Percentiles rank a stretch among this genome's conserved stretches.
Conservation (phyloP, 2,329 filamentous ascomycete species). For the Biscogniauxia sp. region DNA sequence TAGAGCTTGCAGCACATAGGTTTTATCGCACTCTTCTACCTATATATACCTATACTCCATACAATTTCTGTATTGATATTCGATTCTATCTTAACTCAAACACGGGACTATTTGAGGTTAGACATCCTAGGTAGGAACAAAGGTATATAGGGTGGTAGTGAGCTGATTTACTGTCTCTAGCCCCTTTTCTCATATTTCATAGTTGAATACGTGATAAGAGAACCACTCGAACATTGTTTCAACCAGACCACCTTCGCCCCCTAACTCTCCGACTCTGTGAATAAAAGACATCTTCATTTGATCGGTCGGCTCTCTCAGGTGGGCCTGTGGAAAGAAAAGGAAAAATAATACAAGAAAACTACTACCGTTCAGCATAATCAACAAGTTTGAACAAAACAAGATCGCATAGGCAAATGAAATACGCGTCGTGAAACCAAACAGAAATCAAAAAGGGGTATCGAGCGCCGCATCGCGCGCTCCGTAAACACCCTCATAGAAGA, state of each 20-base stretch:
- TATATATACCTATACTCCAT: neutral
- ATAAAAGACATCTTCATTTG: neutral
- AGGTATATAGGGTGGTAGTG: neutral
- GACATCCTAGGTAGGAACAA: neutral
- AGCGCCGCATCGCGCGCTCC: neutral
- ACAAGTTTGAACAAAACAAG: neutral
- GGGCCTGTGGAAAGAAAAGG: neutral
- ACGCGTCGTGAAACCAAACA: neutral
- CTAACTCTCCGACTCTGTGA: neutral
- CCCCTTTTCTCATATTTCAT: neutral
- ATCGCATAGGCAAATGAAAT: neutral
- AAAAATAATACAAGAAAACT: neutral
- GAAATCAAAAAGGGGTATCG: neutral
- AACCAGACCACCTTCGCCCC: neutral
- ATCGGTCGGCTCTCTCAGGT: neutral
- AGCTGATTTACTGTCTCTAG: neutral
- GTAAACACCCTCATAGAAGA: neutral
- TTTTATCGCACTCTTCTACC: neutral
- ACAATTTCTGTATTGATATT: neutral
- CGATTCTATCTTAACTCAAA: neutral
- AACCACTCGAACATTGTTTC: neutral
- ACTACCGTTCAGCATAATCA: neutral
- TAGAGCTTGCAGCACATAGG: neutral
- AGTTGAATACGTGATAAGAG: neutral
- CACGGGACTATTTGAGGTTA: neutral